These are phyloP conservation scores for Exophiala spinifera DNA, from an alignment of 2,329 filamentous ascomycete genomes.

Conservation along the genomic window DNA sequence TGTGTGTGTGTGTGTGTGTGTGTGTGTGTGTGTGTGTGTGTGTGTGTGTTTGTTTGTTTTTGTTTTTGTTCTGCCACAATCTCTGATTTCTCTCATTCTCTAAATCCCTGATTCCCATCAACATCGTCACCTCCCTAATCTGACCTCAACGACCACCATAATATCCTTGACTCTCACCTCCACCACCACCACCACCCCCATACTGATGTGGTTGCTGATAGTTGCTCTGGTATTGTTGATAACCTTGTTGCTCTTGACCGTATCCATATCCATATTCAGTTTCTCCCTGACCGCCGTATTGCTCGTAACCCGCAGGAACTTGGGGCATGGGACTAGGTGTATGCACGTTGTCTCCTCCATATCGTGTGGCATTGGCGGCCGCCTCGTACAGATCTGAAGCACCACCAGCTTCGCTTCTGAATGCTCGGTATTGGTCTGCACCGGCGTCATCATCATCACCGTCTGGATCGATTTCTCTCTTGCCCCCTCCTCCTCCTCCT, in stretches of 20 bases:
- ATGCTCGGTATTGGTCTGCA: too few species aligned
- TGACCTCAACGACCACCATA: conserved; percentile 19
- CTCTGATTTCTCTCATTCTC: too few species aligned
- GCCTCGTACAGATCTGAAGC: conserved; percentile 20
- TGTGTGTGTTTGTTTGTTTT: too few species aligned
- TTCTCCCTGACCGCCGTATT: conserved; percentile 13
- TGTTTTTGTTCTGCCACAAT: too few species aligned
- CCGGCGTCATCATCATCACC: conserved; percentile 3
- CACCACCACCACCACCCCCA: conserved; percentile 17
- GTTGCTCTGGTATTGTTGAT: conserved; percentile 16
- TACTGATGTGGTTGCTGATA: conserved; percentile 21
- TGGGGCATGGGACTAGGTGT: conserved; percentile 22
- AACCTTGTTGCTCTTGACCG: conserved; percentile 4
- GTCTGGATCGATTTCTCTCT: conserved; percentile 14
- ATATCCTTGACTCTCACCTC: conserved; percentile 14
- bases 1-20: too few species aligned
- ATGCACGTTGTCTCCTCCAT: too few species aligned
- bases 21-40: too few species aligned
- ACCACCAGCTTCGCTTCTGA: conserved; percentile 14
- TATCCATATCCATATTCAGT: conserved; percentile 7
- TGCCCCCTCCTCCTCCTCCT: background rate
- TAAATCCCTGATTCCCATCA: too few species aligned
- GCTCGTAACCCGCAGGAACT: conserved; percentile 23
- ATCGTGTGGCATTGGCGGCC: background rate
- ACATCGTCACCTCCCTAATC: background rate